phyloP scores from a whole-genome alignment of 805 yeast species.

The Saccharomycopsis vini region DNA sequence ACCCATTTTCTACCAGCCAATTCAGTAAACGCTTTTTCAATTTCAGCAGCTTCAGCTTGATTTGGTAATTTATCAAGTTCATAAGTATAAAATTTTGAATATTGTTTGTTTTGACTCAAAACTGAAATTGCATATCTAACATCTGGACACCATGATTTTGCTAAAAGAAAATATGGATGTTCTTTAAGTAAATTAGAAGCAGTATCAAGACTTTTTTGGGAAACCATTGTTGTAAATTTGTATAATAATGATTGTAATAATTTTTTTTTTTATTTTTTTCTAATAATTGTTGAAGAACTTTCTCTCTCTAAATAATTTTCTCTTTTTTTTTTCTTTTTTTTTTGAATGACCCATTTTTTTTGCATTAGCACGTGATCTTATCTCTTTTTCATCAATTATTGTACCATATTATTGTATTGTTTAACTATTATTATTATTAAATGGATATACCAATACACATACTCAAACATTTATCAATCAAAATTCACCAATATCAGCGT shows the following conservation, averaged over 20 bases:
- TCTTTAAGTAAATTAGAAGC: constrained; percentile 40
- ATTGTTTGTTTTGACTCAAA: constrained; percentile 45
- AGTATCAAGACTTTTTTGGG: constrained; percentile 23
- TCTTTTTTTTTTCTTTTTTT: too few relatives aligned
- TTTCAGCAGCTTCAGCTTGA: constrained; percentile 39
- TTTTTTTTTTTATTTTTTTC: too few relatives aligned
- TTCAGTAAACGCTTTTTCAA: constrained; percentile 49
- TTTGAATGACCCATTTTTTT: too few relatives aligned
- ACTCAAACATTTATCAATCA: too few relatives aligned
- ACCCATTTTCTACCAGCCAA: constrained; percentile 58
- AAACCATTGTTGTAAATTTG: constrained; percentile 13
- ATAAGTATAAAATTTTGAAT: constrained; percentile 37
- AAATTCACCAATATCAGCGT: constrained; percentile 40
- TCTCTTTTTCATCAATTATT: too few relatives aligned
- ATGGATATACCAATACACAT: too few relatives aligned
- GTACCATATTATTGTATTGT: too few relatives aligned
- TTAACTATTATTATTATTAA: too few relatives aligned
- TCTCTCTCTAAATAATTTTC: too few relatives aligned
- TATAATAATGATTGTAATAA: too few relatives aligned
- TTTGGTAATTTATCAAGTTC: constrained; percentile 49
- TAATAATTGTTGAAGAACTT: too few relatives aligned
- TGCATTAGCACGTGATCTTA: too few relatives aligned
- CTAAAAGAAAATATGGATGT: constrained; percentile 46
- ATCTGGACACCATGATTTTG: constrained; percentile 76
- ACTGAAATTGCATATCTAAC: constrained; percentile 54